Base-by-base conservation (phyloP, 495 filamentous ascomycete species). In the Astrocystis sublimbata region DNA sequence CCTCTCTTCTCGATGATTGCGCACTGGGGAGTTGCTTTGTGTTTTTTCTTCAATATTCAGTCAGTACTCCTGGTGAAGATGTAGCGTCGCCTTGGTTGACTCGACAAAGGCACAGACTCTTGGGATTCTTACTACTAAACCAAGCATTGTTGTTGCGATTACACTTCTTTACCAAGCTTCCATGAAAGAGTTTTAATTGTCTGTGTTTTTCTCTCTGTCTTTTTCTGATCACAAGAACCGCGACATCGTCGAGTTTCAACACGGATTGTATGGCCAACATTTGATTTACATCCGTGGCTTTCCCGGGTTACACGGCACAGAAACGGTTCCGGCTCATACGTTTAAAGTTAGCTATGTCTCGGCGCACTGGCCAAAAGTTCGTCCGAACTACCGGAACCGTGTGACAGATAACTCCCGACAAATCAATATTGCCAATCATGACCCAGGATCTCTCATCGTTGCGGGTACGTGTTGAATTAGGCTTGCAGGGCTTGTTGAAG, bases 291-390 rank as follows among this genome's bases (percentile, higher is more conserved):
- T 23, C 30, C 30, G 6, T 26, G n/a, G n/a, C 50, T 28, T 19
- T 38, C 5, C 50, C 19, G 9, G n/a, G 26, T 15, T 54, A 36
- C 50, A 57, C 36, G 55, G 42, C 41, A 17, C 31, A 15, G 24
- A 6, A 9, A 40, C 31, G 8, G 17, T 38, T 17, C 54, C 30
- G 9, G 15, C 47, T n/a, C 52, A 49, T 40, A 26, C 17, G 9
- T 49, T 15, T 58, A 28, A 30, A 42, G 35, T 30, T 47, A 61
- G 35, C 8, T 40, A 47, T 71, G 70, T 73, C 65, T 74, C 66
- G 65, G 64, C 72, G 76, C 78, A 70, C 63, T 72, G 75, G 64
- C 72, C 78, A 80, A 46, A 63, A 63, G 78, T 78, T 79, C 75
- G 68, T 75, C 67, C 67, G 61, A 69, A 58, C 65, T 55, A 59